Evolutionary conservation across 2,329 filamentous ascomycete genomes (phyloP).

Genomic region (Talaromyces sp.): DNA sequence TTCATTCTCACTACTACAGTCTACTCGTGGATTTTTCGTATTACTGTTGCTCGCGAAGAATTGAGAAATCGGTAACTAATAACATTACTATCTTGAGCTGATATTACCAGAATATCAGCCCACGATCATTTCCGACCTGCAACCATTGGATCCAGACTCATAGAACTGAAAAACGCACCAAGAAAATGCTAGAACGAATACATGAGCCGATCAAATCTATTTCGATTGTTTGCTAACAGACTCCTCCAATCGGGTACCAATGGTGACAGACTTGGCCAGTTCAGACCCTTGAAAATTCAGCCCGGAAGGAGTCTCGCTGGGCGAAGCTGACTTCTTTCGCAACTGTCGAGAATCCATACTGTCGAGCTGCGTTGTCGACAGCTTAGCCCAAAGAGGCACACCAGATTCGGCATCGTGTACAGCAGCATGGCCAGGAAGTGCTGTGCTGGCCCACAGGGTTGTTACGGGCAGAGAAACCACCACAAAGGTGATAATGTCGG

Average conservation of each 20-base stretch:
- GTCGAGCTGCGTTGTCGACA: slow-evolving; percentile 7
- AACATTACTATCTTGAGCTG: not conserved
- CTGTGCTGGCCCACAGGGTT: slow-evolving; percentile 57
- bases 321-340: slow-evolving; percentile 16
- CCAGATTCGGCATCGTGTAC: slow-evolving; percentile 6
- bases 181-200: not conserved
- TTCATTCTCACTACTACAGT: not conserved
- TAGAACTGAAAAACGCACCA: not conserved
- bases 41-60: too few species aligned
- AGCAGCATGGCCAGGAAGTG: slow-evolving; percentile 22
- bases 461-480: slow-evolving; percentile 62
- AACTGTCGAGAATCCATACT: not conserved
- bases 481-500: slow-evolving; percentile 53
- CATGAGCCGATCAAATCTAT: slow-evolving; percentile 30
- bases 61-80: not conserved
- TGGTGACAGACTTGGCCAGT: not conserved
- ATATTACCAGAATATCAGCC: not conserved
- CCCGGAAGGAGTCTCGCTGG: not conserved
- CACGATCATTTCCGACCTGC: not conserved
- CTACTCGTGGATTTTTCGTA: not conserved
- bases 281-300: slow-evolving; percentile 8
- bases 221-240: slow-evolving; percentile 38
- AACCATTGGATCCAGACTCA: not conserved
- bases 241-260: slow-evolving; percentile 29
- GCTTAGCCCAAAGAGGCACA: slow-evolving; percentile 8